phyloP scores from a whole-genome alignment of 176 grass and related monocot genomes.

The Otatea glauca region DNA sequence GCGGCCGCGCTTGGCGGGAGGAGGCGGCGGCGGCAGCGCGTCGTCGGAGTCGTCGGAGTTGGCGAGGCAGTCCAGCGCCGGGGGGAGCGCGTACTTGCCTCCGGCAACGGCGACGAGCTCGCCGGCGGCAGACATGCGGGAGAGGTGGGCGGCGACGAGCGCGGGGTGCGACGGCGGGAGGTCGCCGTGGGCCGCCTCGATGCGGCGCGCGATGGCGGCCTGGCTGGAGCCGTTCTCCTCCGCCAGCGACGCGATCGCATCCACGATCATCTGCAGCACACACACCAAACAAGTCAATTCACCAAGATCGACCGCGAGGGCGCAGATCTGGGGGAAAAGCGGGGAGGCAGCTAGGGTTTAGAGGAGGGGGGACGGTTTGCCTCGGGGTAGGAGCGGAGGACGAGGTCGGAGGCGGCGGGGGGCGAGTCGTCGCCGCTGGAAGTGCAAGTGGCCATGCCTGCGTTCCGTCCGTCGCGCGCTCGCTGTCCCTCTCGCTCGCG shows the following conservation, averaged over 20 bases:
- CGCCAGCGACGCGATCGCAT: conserved; percentile 62
- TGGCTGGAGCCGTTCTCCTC: conserved; percentile 67
- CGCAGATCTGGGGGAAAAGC: conserved; percentile 45
- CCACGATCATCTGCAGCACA: conserved; percentile 67
- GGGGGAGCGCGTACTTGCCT: conserved; percentile 50
- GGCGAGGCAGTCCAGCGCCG: neutral
- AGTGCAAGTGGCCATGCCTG: conserved; percentile 53
- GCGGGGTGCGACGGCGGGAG: conserved; percentile 62
- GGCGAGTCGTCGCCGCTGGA: conserved; percentile 37
- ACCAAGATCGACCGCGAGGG: conserved; percentile 33
- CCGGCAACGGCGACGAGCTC: conserved; percentile 62
- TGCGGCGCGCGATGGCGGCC: conserved; percentile 63
- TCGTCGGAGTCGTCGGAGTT: conserved; percentile 10
- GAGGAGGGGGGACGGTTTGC: neutral
- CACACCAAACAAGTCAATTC: conserved; percentile 35
- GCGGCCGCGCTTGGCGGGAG: conserved; percentile 56
- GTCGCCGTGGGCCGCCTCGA: conserved; percentile 48
- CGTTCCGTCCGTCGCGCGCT: neutral
- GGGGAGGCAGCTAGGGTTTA: neutral
- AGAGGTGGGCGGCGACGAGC: conserved; percentile 68
- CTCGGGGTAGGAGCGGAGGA: conserved; percentile 64
- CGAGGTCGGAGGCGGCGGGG: conserved; percentile 34
- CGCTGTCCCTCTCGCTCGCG: conserved; percentile 29
- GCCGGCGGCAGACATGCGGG: conserved; percentile 61
- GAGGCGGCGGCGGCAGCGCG: neutral